phyloP scores from a whole-genome alignment of 108 stramenopile genomes.

The Skeletonema marinoi region DNA sequence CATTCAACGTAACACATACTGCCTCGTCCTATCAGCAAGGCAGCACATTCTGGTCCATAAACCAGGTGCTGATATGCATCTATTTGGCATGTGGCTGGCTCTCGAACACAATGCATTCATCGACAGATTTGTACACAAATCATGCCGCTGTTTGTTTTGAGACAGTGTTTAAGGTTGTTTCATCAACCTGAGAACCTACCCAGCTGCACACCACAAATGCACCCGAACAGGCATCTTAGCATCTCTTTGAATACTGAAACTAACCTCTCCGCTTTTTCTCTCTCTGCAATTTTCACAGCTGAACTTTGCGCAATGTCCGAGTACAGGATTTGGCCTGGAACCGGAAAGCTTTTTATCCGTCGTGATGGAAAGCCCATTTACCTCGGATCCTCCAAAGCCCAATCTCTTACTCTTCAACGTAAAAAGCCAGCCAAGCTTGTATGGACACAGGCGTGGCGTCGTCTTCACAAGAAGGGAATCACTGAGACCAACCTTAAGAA shows the following conservation, averaged over 20 bases:
- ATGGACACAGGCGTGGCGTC: conserved; percentile 99
- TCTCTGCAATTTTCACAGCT: conserved; percentile 47
- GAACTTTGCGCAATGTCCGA: conserved; percentile 99
- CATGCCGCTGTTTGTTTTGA: neutral
- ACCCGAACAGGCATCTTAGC: neutral
- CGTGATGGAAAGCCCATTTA: conserved; percentile 98
- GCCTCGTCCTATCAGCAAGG: neutral
- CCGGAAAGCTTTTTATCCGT: conserved; percentile 98
- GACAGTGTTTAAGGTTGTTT: neutral
- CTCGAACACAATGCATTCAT: neutral
- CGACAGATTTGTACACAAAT: neutral
- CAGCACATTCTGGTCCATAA: neutral
- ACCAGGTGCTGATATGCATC: neutral
- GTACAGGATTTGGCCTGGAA: conserved; percentile 99
- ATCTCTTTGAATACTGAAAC: neutral
- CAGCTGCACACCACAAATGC: neutral
- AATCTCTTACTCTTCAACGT: conserved; percentile 92
- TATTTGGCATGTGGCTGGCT: neutral
- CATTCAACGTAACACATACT: neutral
- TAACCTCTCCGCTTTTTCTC: conserved; percentile 1
- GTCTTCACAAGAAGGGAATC: conserved; percentile 99
- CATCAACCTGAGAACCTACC: no score
- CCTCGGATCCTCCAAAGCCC: conserved; percentile 95
- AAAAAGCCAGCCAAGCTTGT: conserved; percentile 99
- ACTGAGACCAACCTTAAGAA: conserved; percentile 91